Evolutionary conservation across 2,329 filamentous ascomycete genomes (phyloP), one percentile per base, ranked within the genome.

Genomic region (Sporothrix globosa): DNA sequence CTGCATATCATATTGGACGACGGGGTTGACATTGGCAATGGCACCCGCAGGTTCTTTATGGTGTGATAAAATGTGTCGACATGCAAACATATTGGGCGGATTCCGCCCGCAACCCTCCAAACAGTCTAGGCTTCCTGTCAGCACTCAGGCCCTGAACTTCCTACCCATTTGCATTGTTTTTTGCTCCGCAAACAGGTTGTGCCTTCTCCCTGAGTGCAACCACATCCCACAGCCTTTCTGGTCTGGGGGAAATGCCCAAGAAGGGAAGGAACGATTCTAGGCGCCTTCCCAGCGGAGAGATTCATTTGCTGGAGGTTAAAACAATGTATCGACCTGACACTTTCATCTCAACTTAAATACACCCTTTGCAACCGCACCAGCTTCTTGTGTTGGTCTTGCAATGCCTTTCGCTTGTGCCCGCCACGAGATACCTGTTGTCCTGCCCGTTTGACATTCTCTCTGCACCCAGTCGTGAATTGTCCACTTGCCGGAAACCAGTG

Each of bases 261-360:
- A 50, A 13, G 61, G 46, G 61, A 66, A 66, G 27, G 61, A 63
- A n/a, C 60, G 60, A 48, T n/a, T 63, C 56, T 21, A 34, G 63
- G 63, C 27, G 63, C 63, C 63, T 66, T 52, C 63, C 27, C 63
- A 63, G 46, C 14, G 5, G 11, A 34, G 13, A 34, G 13, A 34
- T 52, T 21, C 24, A 10, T n/a, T 39, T 21, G 24, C 17, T 60
- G n/a, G 7, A 4, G 14, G 41, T 46, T n/a, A 61, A 63, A 46
- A 39, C 19, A 61, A 6, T 21, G 21, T 6, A 34, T 30, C 3
- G 34, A 9, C 34, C 34, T 34, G 39, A 13, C 34, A 14, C n/a
- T 21, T 21, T 41, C 34, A 14, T 44, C 56, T 9, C 6, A 44
- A 24, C 9, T 2, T 61, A 14, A 34, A 24, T 44, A 14, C 14